Percentiles rank a stretch among this genome's conserved stretches.
These are phyloP conservation scores for Pseudohyphozyma bogoriensis DNA, from an alignment of 768 basidiomycete genomes.

Conservation along the genomic window DNA sequence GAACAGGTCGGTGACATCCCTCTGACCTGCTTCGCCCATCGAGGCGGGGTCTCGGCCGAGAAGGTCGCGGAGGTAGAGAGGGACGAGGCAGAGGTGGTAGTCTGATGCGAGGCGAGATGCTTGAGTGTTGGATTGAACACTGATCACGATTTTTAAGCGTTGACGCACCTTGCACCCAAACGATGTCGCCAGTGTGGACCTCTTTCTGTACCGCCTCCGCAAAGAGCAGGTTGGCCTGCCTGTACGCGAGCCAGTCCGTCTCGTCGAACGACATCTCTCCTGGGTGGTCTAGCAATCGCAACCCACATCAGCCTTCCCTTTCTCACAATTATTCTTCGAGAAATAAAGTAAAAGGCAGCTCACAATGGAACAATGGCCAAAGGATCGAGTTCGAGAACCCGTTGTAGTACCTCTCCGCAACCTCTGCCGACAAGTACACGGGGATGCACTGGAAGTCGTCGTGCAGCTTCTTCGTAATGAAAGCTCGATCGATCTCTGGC, in stretches of 20 bases:
- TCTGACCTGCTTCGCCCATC: constrained; percentile 49
- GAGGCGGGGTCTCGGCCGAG: constrained; percentile 45
- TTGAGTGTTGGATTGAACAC: too few relatives aligned
- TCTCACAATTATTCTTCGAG: too few relatives aligned
- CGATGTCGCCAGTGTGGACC: constrained; percentile 76
- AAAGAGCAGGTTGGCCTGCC: constrained; percentile 90
- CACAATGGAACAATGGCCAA: constrained; percentile 93
- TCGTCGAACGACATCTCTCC: constrained; percentile 99
- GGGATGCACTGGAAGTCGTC: constrained; percentile 96
- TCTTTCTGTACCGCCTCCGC: constrained; percentile 77
- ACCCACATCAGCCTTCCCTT: not conserved
- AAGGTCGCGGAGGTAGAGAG: constrained; percentile 82
- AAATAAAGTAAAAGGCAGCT: not conserved
- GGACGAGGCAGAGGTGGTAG: constrained; percentile 94
- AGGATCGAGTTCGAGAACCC: constrained; percentile 99
- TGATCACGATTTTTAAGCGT: too few relatives aligned
- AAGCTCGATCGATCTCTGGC: constrained; percentile 76
- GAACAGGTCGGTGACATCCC: constrained; percentile 58
- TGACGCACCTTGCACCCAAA: constrained; percentile 75
- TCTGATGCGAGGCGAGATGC: constrained; percentile 41
- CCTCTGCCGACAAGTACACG: constrained; percentile 93
- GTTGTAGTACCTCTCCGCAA: constrained; percentile 96
- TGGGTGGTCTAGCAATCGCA: constrained; percentile 60
- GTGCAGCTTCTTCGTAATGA: constrained; percentile 82
- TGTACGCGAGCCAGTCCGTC: constrained; percentile 94